Evolutionary conservation across 164 flowering plant genomes (phyloP).

Genomic region (Nymphaea colorata): DNA sequence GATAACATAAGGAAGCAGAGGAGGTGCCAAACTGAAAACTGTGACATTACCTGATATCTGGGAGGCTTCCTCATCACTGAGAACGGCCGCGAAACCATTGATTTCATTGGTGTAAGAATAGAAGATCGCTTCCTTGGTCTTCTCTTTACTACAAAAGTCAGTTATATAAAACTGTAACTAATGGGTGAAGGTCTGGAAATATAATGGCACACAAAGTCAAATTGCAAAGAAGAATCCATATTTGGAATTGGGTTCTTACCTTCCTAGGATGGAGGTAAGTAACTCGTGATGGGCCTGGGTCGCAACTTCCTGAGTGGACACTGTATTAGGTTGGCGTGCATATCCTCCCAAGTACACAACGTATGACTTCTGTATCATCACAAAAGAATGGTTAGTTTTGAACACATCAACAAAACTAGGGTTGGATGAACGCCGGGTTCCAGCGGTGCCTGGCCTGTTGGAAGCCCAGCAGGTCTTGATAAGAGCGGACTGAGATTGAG

Average conservation of each 20-base stretch:
- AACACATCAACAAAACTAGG: too few species aligned
- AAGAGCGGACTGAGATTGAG: too few species aligned
- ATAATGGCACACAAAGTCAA: neutral
- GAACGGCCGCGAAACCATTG: conserved; percentile 54
- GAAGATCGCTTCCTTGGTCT: conserved; percentile 38
- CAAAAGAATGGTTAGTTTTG: too few species aligned
- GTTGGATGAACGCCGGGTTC: too few species aligned
- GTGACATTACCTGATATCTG: conserved; percentile 9
- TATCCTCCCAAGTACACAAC: too few species aligned
- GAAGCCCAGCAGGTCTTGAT: too few species aligned
- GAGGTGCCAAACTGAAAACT: neutral
- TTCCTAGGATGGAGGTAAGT: neutral
- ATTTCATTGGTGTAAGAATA: conserved; percentile 33
- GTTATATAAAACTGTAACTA: too few species aligned
- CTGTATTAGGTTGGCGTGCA: too few species aligned
- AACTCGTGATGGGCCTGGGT: neutral
- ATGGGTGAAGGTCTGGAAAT: too few species aligned
- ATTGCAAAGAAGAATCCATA: neutral
- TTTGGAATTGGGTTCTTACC: neutral
- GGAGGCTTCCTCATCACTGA: conserved; percentile 39
- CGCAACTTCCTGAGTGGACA: too few species aligned
- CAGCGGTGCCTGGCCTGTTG: too few species aligned
- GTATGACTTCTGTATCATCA: too few species aligned
- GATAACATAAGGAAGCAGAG: neutral
- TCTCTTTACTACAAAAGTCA: conserved; percentile 10